Evolutionary conservation across 495 filamentous ascomycete genomes (phyloP).

Genomic region (Cercophora sp.): DNA sequence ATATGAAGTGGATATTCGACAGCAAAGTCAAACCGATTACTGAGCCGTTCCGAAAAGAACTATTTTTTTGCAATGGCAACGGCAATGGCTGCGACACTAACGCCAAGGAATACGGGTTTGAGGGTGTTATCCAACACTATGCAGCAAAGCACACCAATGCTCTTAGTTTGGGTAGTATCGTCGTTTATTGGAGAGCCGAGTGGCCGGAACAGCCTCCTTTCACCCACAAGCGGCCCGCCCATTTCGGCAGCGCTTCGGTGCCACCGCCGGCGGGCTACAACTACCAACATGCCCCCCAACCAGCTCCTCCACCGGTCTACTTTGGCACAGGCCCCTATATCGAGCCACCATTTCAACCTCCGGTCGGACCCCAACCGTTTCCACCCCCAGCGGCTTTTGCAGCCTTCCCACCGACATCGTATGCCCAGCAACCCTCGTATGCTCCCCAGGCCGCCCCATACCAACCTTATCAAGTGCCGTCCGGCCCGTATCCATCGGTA

Average conservation of each 20-base stretch:
- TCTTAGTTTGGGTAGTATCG: constrained; percentile 62
- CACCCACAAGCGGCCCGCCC: constrained; percentile 44
- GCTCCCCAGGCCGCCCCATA: constrained; percentile 21
- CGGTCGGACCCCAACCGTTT: constrained; percentile 23
- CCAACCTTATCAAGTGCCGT: constrained; percentile 21
- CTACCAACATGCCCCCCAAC: constrained; percentile 29
- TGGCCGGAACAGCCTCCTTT: constrained; percentile 76
- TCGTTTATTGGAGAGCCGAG: constrained; percentile 72
- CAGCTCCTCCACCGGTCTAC: constrained; percentile 25
- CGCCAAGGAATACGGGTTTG: constrained; percentile 64
- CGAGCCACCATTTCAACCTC: constrained; percentile 32
- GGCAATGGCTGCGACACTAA: constrained; percentile 60
- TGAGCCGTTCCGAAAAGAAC: constrained; percentile 57
- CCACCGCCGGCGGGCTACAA: constrained; percentile 26
- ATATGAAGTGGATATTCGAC: constrained; percentile 82
- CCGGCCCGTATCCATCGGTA: constrained; percentile 19
- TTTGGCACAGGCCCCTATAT: constrained; percentile 38
- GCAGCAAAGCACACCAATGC: constrained; percentile 70
- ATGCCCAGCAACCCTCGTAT: constrained; percentile 25
- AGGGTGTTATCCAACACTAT: constrained; percentile 75
- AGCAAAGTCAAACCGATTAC: constrained; percentile 66
- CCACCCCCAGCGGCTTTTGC: constrained; percentile 16
- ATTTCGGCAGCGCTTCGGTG: not conserved
- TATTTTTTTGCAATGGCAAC: constrained; percentile 71
- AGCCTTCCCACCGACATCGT: constrained; percentile 26